These are phyloP conservation scores for Phyllosticta citriasiana DNA, from an alignment of 2,329 filamentous ascomycete genomes.

Conservation along the genomic window DNA sequence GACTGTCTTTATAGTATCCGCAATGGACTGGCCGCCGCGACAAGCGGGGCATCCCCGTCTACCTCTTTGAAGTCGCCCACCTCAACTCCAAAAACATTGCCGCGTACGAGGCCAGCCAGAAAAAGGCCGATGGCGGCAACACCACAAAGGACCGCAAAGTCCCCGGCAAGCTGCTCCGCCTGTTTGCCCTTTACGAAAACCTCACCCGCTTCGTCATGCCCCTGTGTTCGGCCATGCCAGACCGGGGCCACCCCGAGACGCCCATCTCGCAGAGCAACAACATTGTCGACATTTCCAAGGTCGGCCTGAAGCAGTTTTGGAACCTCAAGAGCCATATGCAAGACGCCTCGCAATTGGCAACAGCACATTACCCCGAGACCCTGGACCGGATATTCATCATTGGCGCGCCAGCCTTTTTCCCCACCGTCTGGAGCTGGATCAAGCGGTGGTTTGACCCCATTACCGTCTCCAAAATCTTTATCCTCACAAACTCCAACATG, in stretches of 20 bases:
- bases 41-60: constrained; percentile 82
- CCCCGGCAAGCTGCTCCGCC: constrained; percentile 65
- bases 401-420: constrained; percentile 82
- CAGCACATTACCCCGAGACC: constrained; percentile 91
- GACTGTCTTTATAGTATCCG: constrained; percentile 55
- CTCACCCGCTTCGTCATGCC: constrained; percentile 80
- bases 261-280: constrained; percentile 89
- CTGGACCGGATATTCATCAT: constrained; percentile 81
- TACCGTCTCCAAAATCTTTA: constrained; percentile 87
- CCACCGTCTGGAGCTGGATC: constrained; percentile 88
- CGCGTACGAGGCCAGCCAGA: constrained; percentile 60
- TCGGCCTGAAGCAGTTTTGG: constrained; percentile 91
- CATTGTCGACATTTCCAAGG: constrained; percentile 84
- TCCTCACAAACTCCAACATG: constrained; percentile 64
- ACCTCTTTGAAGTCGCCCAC: constrained; percentile 77
- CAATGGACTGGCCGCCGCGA: constrained; percentile 93
- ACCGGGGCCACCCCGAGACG: constrained; percentile 64
- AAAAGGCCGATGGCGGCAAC: constrained; percentile 45
- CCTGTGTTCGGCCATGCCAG: constrained; percentile 63
- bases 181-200: constrained; percentile 92
- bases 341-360: constrained; percentile 76
- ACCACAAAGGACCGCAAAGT: constrained; percentile 52
- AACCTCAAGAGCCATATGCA: constrained; percentile 92
- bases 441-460: constrained; percentile 89
- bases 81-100: constrained; percentile 74